Evolutionary conservation across 257 asterid genomes (phyloP).

Genomic region (Eucommia ulmoides): DNA sequence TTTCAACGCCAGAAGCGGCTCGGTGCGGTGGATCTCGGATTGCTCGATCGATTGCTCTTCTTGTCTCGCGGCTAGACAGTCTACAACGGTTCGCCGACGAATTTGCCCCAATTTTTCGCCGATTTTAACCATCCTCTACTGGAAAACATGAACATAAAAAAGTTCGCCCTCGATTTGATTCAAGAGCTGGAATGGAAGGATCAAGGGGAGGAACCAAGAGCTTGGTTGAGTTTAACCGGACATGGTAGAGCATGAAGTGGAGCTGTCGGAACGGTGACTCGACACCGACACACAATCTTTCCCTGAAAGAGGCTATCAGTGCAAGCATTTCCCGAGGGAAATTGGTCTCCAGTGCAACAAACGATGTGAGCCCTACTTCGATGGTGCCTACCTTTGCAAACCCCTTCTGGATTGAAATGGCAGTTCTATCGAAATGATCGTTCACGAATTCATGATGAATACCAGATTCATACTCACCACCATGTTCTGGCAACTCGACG

Average conservation of each 20-base stretch:
- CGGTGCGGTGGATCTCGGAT: too few relatives aligned
- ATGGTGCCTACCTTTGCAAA: conserved; percentile 28
- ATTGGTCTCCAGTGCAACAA: conserved; percentile 25
- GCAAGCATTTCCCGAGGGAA: conserved; percentile 30
- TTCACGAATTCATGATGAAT: conserved; percentile 26
- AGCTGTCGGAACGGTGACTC: not conserved
- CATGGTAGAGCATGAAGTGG: conserved; percentile 12
- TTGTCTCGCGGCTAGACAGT: conserved; percentile 30
- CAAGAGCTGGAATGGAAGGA: conserved; percentile 28
- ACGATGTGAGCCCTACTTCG: conserved; percentile 8
- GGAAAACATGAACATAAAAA: conserved; percentile 19
- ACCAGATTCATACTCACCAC: too few relatives aligned
- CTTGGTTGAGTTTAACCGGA: conserved; percentile 25
- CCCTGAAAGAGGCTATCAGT: conserved; percentile 27
- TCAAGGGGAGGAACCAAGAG: conserved; percentile 15
- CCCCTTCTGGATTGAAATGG: conserved; percentile 28
- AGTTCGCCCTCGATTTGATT: conserved; percentile 29
- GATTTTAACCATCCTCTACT: conserved; percentile 32
- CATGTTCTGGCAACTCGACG: too few relatives aligned
- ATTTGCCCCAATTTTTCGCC: conserved; percentile 16
- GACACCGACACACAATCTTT: not conserved
- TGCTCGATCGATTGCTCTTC: conserved; percentile 21
- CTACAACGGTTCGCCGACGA: conserved; percentile 21
- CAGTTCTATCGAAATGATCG: conserved; percentile 19
- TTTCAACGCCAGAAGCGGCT: too few relatives aligned